Conservation (phyloP, 2,329 filamentous ascomycete genomes). For the Sporothrix mexicana region DNA sequence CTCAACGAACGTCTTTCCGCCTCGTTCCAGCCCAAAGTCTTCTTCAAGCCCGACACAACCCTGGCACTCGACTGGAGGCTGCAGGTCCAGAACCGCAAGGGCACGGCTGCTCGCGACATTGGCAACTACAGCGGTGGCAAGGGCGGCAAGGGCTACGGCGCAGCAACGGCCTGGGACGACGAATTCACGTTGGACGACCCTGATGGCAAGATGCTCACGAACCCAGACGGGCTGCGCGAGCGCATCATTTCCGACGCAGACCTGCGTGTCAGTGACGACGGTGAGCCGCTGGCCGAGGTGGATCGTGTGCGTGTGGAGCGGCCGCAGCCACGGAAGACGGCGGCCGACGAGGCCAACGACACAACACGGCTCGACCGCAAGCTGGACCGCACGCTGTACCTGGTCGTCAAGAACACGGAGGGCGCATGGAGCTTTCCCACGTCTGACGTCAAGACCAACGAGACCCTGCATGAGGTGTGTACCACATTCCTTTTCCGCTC, state of each 20-base stretch:
- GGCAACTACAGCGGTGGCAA: conserved; percentile 72
- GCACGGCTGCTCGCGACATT: conserved; percentile 81
- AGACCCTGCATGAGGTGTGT: conserved; percentile 80
- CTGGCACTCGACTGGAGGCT: conserved; percentile 87
- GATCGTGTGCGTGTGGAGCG: conserved; percentile 71
- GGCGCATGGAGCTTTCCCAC: conserved; percentile 83
- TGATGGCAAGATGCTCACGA: conserved; percentile 53
- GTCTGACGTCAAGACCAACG: conserved; percentile 69
- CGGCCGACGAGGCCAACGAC: conserved; percentile 76
- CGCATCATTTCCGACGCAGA: conserved; percentile 78
- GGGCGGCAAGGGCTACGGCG: conserved; percentile 42
- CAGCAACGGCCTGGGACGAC: conserved; percentile 81
- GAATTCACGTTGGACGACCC: conserved; percentile 79
- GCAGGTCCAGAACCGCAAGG: conserved; percentile 75
- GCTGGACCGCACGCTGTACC: conserved; percentile 77
- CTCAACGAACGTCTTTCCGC: conserved; percentile 90
- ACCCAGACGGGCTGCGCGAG: conserved; percentile 69
- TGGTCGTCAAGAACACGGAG: conserved; percentile 76
- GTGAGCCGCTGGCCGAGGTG: conserved; percentile 62
- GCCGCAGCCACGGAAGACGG: conserved; percentile 72
- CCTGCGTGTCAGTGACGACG: conserved; percentile 63
- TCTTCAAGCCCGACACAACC: conserved; percentile 90
- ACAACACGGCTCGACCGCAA: conserved; percentile 73
- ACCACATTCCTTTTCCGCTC: too few species aligned
- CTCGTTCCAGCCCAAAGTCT: conserved; percentile 89